Conservation (phyloP, 371 early-diverging fungal species). For the Rhizomucor miehei region DNA sequence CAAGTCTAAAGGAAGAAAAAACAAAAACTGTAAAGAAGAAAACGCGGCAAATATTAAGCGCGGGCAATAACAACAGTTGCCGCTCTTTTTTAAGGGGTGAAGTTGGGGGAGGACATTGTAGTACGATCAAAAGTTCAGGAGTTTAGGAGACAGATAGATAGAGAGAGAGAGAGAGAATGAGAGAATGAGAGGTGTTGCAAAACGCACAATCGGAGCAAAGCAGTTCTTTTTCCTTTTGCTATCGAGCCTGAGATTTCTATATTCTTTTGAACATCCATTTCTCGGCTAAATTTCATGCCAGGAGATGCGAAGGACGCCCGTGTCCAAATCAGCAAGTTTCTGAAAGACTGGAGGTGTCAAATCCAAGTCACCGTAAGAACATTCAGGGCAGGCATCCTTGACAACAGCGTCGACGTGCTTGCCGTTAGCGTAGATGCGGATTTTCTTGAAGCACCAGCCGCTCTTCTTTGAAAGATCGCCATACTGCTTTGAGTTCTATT, state of each 20-base stretch:
- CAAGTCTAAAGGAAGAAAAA: background rate
- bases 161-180: too few relatives aligned
- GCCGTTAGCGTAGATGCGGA: constrained; percentile 14
- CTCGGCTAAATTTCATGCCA: constrained; percentile 18
- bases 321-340: constrained; percentile 12
- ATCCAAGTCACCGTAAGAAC: constrained; percentile 21
- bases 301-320: constrained; percentile 21
- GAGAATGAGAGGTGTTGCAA: too few relatives aligned
- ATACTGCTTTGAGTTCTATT: constrained; percentile 22
- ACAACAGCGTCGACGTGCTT: constrained; percentile 21
- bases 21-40: too few relatives aligned
- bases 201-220: too few relatives aligned
- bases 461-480: constrained; percentile 17
- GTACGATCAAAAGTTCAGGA: too few relatives aligned
- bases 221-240: too few relatives aligned
- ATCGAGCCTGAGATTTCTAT: too few relatives aligned
- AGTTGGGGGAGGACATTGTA: too few relatives aligned
- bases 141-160: too few relatives aligned
- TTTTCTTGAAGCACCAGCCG: constrained; percentile 28
- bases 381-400: constrained; percentile 35
- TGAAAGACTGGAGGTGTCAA: constrained; percentile 22
- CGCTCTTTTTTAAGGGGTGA: too few relatives aligned
- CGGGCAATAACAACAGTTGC: background rate
- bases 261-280: background rate
- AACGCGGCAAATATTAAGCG: too few relatives aligned